Base-by-base conservation (phyloP, 805 yeast genomes). In the Candida hungchunana region DNA sequence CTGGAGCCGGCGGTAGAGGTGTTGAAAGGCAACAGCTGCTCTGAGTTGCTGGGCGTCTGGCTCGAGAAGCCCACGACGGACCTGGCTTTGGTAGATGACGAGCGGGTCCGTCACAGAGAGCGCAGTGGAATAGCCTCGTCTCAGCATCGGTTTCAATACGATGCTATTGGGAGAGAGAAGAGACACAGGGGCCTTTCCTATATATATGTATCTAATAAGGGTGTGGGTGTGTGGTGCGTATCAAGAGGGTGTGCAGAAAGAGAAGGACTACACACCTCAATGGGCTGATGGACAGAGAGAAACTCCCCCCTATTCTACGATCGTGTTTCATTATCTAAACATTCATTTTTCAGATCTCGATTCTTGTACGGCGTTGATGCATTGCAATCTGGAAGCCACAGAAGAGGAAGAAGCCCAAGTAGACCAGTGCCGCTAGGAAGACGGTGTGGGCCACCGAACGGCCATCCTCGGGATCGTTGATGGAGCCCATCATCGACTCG, bases 401-500 rank as follows among this genome's bases (percentile, higher is more conserved):
- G 64, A 89, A 90, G 21, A 81, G 65, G 52, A 93, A 82, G 71
- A 88, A 87, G 21, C 67, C 71, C 38, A 78, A 62, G 59, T 90
- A 90, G 9, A 90, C 88, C 39, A 82, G 57, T 7, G 89, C 96
- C 18, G 97, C 96, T 33, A 88, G 81, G 63, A 82, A 82, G 18
- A 90, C 81, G 4, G 97, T 93, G 47, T 75, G 75, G 19, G 97
- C 96, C 26, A 90, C 97, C 20, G 93, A 95, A 44, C 78, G 77
- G 12, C 97, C 97, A 56, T 93, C 93, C 48, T 75, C 85, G 11
- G 98, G 98, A 56, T 89, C 96, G 49, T 71, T 79, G 42, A 78
- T 77, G 26, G 96, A 84, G 5, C 98, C 98, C 66, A 88, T 80
- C 83, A 90, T 81, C 15, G 94, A 73, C 64, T 90, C 97, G 59